Conservation (phyloP, 805 yeast genomes). For the Nakazawaea wickerhamii region DNA sequence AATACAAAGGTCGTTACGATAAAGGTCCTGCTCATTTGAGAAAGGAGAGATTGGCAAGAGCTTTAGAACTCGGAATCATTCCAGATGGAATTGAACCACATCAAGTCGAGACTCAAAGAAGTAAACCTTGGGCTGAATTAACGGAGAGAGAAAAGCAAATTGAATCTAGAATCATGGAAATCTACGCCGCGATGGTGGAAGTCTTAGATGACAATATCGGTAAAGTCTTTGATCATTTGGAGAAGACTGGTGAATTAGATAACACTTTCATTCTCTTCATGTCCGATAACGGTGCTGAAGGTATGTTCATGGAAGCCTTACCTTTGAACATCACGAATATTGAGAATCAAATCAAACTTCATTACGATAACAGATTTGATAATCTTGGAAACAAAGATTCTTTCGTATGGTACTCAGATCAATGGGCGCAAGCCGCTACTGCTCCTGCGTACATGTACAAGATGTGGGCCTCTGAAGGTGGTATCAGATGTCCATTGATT, state of each 20-base stretch:
- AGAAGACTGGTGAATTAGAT: conserved; percentile 39
- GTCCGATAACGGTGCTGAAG: conserved; percentile 65
- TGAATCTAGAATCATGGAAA: conserved; percentile 45
- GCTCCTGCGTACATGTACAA: conserved; percentile 51
- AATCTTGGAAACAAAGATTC: conserved; percentile 45
- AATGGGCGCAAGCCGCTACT: conserved; percentile 62
- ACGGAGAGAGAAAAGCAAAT: conserved; percentile 29
- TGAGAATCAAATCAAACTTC: conserved; percentile 22
- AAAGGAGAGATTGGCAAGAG: conserved; percentile 31
- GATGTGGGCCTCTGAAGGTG: conserved; percentile 57
- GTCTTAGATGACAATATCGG: conserved; percentile 48
- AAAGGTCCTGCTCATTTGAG: conserved; percentile 44
- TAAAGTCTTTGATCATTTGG: conserved; percentile 36
- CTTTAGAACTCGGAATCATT: conserved; percentile 40
- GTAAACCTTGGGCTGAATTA: conserved; percentile 39
- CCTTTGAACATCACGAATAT: conserved; percentile 33
- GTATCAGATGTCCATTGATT: conserved; percentile 51
- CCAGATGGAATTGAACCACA: conserved; percentile 40
- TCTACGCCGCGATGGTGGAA: conserved; percentile 63
- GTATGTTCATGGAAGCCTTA: conserved; percentile 51
- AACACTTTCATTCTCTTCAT: conserved; percentile 54
- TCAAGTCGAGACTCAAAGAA: conserved; percentile 35
- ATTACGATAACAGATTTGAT: conserved; percentile 37
- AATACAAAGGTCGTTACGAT: conserved; percentile 43
- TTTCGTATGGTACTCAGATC: conserved; percentile 47